phyloP scores from a whole-genome alignment of 2,329 filamentous ascomycete genomes.

The Alternaria atra region DNA sequence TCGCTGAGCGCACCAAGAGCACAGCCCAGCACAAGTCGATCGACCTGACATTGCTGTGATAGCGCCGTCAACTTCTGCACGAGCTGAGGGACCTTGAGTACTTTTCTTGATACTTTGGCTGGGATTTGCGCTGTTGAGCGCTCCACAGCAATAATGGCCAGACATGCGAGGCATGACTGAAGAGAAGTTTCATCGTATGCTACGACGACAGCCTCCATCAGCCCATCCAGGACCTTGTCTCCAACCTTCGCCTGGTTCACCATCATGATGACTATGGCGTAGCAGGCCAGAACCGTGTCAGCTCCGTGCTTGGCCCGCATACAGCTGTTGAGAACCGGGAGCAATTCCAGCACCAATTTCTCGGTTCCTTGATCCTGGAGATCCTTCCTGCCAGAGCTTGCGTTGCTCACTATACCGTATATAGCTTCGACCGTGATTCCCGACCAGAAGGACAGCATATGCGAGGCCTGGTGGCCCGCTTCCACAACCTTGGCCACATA shows the following conservation, averaged over 20 bases:
- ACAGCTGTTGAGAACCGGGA: conserved; percentile 77
- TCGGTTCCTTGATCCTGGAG: conserved; percentile 85
- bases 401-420: conserved; percentile 80
- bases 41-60: conserved; percentile 71
- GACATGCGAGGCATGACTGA: conserved; percentile 76
- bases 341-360: conserved; percentile 73
- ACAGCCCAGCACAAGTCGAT: conserved; percentile 76
- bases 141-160: conserved; percentile 84
- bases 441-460: conserved; percentile 88
- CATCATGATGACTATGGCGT: conserved; percentile 88
- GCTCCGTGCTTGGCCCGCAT: conserved; percentile 78
- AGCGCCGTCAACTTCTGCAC: conserved; percentile 68
- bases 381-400: conserved; percentile 76
- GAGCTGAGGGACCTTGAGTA: conserved; percentile 71
- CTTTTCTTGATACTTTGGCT: conserved; percentile 71
- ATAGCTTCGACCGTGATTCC: conserved; percentile 86
- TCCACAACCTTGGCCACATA: conserved; percentile 80
- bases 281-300: conserved; percentile 84
- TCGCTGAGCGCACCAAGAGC: conserved; percentile 59
- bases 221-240: conserved; percentile 79
- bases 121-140: conserved; percentile 75
- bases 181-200: conserved; percentile 80
- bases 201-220: conserved; percentile 87
- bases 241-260: conserved; percentile 82
- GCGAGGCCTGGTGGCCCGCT: conserved; percentile 76